phyloP scores from a whole-genome alignment of 1,139 yeast species.

The Sugiyamaella grinbergsii region DNA sequence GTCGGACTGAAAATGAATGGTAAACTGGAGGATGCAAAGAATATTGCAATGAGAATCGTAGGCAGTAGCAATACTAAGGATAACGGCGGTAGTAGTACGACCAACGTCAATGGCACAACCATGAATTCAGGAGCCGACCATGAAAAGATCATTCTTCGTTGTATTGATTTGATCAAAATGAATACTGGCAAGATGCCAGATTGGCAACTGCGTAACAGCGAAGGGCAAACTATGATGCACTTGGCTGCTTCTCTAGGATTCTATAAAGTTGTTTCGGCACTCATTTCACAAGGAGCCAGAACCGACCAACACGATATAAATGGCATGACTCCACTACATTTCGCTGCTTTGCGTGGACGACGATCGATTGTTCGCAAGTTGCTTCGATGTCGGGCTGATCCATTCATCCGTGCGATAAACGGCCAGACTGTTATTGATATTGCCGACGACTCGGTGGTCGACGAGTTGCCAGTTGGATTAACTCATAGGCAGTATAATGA shows the following conservation, averaged over 20 bases:
- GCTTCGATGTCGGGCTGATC: constrained; percentile 57
- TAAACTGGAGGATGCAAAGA: constrained; percentile 85
- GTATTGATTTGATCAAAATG: constrained; percentile 35
- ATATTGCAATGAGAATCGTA: constrained; percentile 83
- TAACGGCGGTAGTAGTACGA: constrained; percentile 3
- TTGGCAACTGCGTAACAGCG: constrained; percentile 75
- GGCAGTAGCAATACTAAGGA: constrained; percentile 25
- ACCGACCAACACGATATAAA: constrained; percentile 73
- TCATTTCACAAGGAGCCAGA: constrained; percentile 78
- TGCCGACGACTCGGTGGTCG: constrained; percentile 59
- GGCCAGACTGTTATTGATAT: constrained; percentile 50
- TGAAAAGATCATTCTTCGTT: constrained; percentile 35
- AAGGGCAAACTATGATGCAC: constrained; percentile 88
- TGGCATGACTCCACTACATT: constrained; percentile 85
- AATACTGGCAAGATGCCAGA: constrained; percentile 49
- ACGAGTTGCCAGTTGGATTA: constrained; percentile 36
- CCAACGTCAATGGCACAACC: constrained; percentile 13
- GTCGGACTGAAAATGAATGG: constrained; percentile 96
- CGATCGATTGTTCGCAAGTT: constrained; percentile 60
- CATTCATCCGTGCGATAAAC: constrained; percentile 56
- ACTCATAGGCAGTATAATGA: constrained; percentile 27
- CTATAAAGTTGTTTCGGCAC: constrained; percentile 57
- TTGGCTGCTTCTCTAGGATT: constrained; percentile 79
- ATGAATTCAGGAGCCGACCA: constrained; percentile 25
- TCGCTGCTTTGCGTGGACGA: constrained; percentile 77